These are phyloP conservation scores for Cucurbita maxima DNA, from an alignment of 306 rosid species.

Conservation along the genomic window DNA sequence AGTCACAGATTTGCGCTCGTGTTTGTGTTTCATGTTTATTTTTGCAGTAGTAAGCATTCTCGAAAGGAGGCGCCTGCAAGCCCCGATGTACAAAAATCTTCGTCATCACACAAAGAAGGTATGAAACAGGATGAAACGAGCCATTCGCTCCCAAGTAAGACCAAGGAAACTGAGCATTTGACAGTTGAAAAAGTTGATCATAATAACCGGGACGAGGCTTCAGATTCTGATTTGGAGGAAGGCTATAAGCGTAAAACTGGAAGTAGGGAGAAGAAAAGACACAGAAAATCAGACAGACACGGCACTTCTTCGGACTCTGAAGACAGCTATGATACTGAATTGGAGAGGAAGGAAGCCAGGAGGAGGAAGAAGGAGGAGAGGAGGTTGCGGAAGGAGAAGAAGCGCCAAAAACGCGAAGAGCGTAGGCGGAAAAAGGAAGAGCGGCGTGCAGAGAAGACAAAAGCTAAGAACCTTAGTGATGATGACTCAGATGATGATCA, in stretches of 20 bases:
- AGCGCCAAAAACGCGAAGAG: constrained; percentile 65
- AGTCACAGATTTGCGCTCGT: not conserved
- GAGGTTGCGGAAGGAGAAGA: constrained; percentile 73
- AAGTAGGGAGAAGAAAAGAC: constrained; percentile 56
- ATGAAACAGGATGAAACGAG: constrained; percentile 36
- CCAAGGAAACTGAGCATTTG: constrained; percentile 23
- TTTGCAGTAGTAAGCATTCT: constrained; percentile 10
- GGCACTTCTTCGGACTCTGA: constrained; percentile 44
- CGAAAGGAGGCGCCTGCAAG: not conserved
- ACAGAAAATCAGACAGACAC: constrained; percentile 60
- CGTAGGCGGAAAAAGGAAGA: constrained; percentile 59
- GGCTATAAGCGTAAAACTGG: constrained; percentile 36
- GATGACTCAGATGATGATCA: constrained; percentile 35
- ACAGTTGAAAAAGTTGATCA: constrained; percentile 25
- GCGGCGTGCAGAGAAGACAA: constrained; percentile 63
- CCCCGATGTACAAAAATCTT: constrained; percentile 28
- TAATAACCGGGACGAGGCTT: constrained; percentile 20
- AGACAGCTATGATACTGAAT: constrained; percentile 55
- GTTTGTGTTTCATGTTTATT: not conserved
- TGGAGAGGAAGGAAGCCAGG: constrained; percentile 62
- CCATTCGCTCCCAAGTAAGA: constrained; percentile 19
- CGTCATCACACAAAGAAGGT: constrained; percentile 21
- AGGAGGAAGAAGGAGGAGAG: constrained; percentile 75
- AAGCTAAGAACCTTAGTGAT: constrained; percentile 43
- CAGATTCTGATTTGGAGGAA: constrained; percentile 55